A percentile compares a stretch with the other conserved stretches of the same genome.
These are phyloP conservation scores for Cladophialophora chaetospira DNA, from an alignment of 2,329 filamentous ascomycete species.

Conservation along the genomic window DNA sequence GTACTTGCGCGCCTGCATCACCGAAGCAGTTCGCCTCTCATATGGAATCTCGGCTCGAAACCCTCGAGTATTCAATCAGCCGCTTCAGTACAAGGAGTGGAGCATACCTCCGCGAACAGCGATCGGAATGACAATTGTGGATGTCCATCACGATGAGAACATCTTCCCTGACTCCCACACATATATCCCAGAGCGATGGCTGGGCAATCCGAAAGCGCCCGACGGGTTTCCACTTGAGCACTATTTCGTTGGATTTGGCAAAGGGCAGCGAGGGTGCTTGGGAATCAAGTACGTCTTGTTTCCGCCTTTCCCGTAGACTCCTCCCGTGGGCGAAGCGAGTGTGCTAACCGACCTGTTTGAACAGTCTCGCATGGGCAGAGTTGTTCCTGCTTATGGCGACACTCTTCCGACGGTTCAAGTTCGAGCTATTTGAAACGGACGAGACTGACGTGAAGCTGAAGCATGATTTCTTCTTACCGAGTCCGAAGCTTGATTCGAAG, in stretches of 20 bases:
- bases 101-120: slow-evolving; percentile 38
- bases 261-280: slow-evolving; percentile 49
- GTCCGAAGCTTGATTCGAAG: slow-evolving; percentile 31
- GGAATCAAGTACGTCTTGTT: slow-evolving; percentile 43
- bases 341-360: not conserved
- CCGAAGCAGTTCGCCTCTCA: slow-evolving; percentile 45
- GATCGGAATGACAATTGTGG: slow-evolving; percentile 42
- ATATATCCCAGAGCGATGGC: slow-evolving; percentile 38
- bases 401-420: slow-evolving; percentile 36
- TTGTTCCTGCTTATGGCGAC: slow-evolving; percentile 38
- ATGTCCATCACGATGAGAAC: slow-evolving; percentile 40
- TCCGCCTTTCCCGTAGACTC: not conserved
- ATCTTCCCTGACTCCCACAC: slow-evolving; percentile 36
- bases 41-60: slow-evolving; percentile 41
- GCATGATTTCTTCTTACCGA: slow-evolving; percentile 35
- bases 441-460: slow-evolving; percentile 36
- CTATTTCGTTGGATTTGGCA: slow-evolving; percentile 44
- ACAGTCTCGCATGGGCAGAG: slow-evolving; percentile 36
- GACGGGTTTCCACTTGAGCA: slow-evolving; percentile 33
- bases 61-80: slow-evolving; percentile 33
- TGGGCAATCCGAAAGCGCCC: slow-evolving; percentile 25
- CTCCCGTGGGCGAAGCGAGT: not conserved
- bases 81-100: slow-evolving; percentile 30
- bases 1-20: slow-evolving; percentile 45
- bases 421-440: slow-evolving; percentile 40